Percentiles rank a stretch among this genome's conserved stretches.
These are phyloP conservation scores for Crithidia sp. DNA, from an alignment of 208 protist species.

Conservation along the genomic window DNA sequence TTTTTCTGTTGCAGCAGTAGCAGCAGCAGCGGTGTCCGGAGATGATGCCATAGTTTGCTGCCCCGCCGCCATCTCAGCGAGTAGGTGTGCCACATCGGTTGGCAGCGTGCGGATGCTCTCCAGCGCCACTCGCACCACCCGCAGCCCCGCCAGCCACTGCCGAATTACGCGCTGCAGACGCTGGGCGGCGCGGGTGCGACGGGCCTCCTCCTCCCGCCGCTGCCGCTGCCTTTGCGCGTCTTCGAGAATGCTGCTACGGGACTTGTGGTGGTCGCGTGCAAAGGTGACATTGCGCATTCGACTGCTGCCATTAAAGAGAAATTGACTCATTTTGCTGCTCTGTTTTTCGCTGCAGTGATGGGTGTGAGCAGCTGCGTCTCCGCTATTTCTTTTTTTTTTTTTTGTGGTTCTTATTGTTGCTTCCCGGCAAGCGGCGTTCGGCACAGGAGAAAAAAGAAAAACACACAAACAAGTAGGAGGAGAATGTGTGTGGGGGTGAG, in stretches of 20 bases:
- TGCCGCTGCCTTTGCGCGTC: constrained; percentile 59
- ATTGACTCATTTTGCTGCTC: constrained; percentile 31
- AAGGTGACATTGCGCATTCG: constrained; percentile 64
- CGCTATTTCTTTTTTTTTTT: constrained; percentile 8
- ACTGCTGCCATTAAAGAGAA: constrained; percentile 74
- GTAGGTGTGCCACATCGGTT: constrained; percentile 6
- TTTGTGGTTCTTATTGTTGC: background rate
- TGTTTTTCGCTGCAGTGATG: background rate
- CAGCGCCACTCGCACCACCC: constrained; percentile 26
- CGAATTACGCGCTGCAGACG: constrained; percentile 58
- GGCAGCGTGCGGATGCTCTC: constrained; percentile 15
- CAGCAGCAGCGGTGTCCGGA: background rate
- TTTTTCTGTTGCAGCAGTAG: background rate
- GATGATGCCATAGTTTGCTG: background rate
- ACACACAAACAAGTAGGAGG: background rate
- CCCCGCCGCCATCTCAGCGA: background rate
- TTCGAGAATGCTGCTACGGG: constrained; percentile 48
- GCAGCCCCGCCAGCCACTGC: constrained; percentile 38
- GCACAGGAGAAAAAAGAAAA: constrained; percentile 14
- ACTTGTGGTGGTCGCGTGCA: constrained; percentile 64
- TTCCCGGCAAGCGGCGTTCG: no score
- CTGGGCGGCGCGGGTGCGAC: constrained; percentile 37
- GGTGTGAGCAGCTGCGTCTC: background rate
- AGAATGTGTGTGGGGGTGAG: background rate
- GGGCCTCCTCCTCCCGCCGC: constrained; percentile 49